These are phyloP conservation scores for Cladosporium sp. DNA, from an alignment of 2,329 filamentous ascomycete genomes.

Conservation along the genomic window DNA sequence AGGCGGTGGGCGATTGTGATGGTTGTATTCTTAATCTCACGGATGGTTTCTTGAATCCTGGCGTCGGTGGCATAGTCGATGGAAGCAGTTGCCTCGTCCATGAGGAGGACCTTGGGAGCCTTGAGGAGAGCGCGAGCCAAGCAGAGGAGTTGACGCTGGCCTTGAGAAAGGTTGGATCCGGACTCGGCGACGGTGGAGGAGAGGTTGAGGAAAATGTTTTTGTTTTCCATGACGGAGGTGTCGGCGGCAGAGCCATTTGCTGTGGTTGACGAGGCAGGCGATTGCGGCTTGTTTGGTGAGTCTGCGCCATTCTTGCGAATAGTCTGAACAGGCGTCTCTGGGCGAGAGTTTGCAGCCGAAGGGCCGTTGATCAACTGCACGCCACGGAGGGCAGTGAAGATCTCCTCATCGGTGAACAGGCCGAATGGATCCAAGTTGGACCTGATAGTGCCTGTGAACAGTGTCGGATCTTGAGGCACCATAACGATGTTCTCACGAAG, in stretches of 20 bases:
- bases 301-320: constrained; percentile 18
- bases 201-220: constrained; percentile 90
- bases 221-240: constrained; percentile 66
- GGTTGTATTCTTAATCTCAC: constrained; percentile 87
- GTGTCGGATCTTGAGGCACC: constrained; percentile 92
- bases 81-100: constrained; percentile 97
- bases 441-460: constrained; percentile 89
- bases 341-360: constrained; percentile 42
- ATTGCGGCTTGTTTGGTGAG: constrained; percentile 29
- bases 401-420: constrained; percentile 83
- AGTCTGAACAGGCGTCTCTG: constrained; percentile 34
- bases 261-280: constrained; percentile 32
- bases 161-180: constrained; percentile 91
- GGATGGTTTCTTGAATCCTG: constrained; percentile 95
- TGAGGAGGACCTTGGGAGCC: constrained; percentile 87
- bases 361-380: constrained; percentile 77
- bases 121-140: constrained; percentile 91
- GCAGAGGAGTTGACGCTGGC: constrained; percentile 91
- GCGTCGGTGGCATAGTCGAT: constrained; percentile 95
- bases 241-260: constrained; percentile 35
- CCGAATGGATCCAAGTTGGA: constrained; percentile 92
- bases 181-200: constrained; percentile 83
- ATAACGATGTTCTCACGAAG: constrained; percentile 93
- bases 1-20: constrained; percentile 95
- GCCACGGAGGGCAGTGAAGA: constrained; percentile 80